Conservation (phyloP, 2,329 filamentous ascomycete species). For the Alternaria triticimaculans region DNA sequence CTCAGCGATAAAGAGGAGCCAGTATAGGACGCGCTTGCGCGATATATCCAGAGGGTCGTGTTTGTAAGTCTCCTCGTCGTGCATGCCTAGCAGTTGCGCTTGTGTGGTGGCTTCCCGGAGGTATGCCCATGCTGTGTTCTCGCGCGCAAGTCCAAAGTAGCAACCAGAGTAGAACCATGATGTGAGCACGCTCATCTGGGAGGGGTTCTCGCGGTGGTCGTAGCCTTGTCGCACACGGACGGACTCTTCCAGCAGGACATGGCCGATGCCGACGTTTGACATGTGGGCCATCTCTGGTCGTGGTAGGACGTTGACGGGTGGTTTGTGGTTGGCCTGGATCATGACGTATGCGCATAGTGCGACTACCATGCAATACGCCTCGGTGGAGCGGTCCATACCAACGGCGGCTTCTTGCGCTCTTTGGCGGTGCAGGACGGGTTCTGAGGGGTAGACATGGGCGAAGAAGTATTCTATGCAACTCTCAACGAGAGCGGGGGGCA, state of each 20-base stretch:
- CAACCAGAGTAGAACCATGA: constrained; percentile 68
- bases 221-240: constrained; percentile 62
- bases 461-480: constrained; percentile 68
- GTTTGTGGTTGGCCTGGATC: constrained; percentile 56
- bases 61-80: constrained; percentile 64
- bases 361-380: constrained; percentile 65
- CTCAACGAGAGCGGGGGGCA: constrained; percentile 58
- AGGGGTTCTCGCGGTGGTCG: constrained; percentile 64
- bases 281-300: constrained; percentile 53
- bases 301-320: constrained; percentile 54
- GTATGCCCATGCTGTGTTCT: constrained; percentile 68
- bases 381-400: constrained; percentile 59
- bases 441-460: constrained; percentile 68
- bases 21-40: constrained; percentile 64
- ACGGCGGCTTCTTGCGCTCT: constrained; percentile 61
- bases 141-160: constrained; percentile 67
- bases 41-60: constrained; percentile 60
- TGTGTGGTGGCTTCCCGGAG: constrained; percentile 67
- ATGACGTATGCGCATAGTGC: constrained; percentile 59
- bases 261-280: constrained; percentile 55
- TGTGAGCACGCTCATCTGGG: constrained; percentile 64
- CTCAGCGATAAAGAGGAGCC: constrained; percentile 69
- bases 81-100: constrained; percentile 64
- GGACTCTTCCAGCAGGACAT: constrained; percentile 65
- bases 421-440: constrained; percentile 64